Conservation (phyloP, 129 eudicot species). For the Silybum marianum region DNA sequence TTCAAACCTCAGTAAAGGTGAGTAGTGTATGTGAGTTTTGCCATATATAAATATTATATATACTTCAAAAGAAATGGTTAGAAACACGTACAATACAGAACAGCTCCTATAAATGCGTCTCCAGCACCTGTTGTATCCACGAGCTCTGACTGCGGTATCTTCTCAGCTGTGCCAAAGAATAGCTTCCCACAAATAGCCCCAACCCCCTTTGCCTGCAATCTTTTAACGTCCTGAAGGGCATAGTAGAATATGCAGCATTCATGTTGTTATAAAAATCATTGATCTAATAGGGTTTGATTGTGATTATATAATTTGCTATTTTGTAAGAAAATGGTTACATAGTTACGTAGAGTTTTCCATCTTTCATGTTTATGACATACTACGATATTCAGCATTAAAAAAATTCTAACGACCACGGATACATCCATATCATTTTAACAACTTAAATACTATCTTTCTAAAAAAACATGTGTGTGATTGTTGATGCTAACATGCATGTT, state of each 20-base stretch:
- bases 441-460: not conserved
- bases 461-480: not conserved
- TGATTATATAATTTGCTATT: not conserved
- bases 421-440: not conserved
- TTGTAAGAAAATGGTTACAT: constrained; percentile 8
- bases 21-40: not conserved
- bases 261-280: not conserved
- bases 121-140: constrained; percentile 99
- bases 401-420: not conserved
- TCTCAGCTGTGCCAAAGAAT: constrained; percentile 81
- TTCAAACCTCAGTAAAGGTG: not conserved
- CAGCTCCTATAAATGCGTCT: constrained; percentile 95
- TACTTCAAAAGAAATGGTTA: constrained; percentile 1
- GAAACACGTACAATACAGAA: constrained; percentile 63
- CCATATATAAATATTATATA: not conserved
- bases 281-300: not conserved
- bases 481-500: not conserved
- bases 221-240: constrained; percentile 43
- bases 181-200: constrained; percentile 71
- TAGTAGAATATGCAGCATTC: not conserved
- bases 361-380: not conserved
- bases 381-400: not conserved
- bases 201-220: constrained; percentile 60
- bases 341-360: not conserved
- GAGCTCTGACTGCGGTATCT: constrained; percentile 76